phyloP scores from a whole-genome alignment of 257 asterid species.

The Ehretia macrophylla region DNA sequence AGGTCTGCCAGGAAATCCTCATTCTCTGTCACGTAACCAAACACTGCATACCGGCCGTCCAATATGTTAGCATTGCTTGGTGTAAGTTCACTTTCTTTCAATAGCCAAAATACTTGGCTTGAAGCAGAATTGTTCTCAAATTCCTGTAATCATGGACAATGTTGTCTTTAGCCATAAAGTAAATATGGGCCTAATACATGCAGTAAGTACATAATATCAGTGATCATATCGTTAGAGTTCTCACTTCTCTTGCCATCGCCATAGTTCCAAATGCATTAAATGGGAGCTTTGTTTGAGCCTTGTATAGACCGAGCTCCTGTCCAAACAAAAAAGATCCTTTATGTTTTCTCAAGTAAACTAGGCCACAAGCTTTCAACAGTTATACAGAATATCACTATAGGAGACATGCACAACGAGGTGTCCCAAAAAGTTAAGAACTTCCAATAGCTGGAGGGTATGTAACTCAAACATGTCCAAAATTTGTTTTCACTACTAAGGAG shows the following conservation, averaged over 20 bases:
- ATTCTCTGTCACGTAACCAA: constrained; percentile 78
- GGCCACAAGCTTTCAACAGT: not conserved
- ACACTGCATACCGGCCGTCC: constrained; percentile 91
- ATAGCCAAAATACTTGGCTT: constrained; percentile 94
- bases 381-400: too few species aligned
- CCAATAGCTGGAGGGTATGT: too few species aligned
- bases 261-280: constrained; percentile 97
- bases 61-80: constrained; percentile 96
- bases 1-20: constrained; percentile 87
- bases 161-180: constrained; percentile 3
- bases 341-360: not conserved
- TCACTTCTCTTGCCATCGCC: constrained; percentile 99
- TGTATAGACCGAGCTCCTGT: constrained; percentile 95
- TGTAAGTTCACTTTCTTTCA: constrained; percentile 97
- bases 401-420: too few species aligned
- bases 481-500: too few species aligned
- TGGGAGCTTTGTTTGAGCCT: constrained; percentile 96
- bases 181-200: not conserved
- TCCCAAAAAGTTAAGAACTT: too few species aligned
- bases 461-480: too few species aligned
- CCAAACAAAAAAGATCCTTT: constrained; percentile 20
- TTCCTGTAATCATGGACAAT: constrained; percentile 46
- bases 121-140: constrained; percentile 94
- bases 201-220: not conserved
- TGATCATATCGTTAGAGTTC: not conserved